These are phyloP conservation scores for Geosmithia putterillii DNA, from an alignment of 2,329 filamentous ascomycete genomes.

Conservation along the genomic window DNA sequence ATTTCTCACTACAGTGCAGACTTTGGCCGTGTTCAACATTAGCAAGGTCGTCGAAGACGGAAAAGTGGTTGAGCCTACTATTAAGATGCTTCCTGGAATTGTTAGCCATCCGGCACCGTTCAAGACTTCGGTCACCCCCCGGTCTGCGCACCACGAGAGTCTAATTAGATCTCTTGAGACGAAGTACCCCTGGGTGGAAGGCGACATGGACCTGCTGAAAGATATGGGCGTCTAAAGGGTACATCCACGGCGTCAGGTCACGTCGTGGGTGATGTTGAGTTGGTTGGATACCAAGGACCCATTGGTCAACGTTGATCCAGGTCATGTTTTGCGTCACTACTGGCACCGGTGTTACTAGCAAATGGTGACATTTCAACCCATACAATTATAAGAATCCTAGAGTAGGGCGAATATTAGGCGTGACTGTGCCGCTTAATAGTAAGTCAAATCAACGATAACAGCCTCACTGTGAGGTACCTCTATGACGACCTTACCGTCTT, in stretches of 20 bases:
- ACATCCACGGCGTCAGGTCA: too few relatives aligned
- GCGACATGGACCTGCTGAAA: constrained; percentile 1
- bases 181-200: constrained; percentile 5
- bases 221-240: too few relatives aligned
- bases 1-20: constrained; percentile 16
- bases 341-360: too few relatives aligned
- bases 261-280: too few relatives aligned
- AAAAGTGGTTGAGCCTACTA: constrained; percentile 1
- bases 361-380: too few relatives aligned
- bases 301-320: too few relatives aligned
- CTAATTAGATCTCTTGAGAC: constrained; percentile 5
- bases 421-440: too few relatives aligned
- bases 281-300: too few relatives aligned
- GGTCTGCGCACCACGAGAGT: constrained; percentile 4
- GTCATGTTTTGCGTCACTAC: too few relatives aligned
- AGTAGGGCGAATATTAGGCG: too few relatives aligned
- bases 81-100: constrained; percentile 3
- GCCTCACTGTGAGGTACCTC: constrained; percentile 2
- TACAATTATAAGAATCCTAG: too few relatives aligned
- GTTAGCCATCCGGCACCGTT: constrained; percentile 6
- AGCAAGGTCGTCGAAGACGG: constrained; percentile 20
- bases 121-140: constrained; percentile 3
- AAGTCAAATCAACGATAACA: neutral
- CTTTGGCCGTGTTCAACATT: constrained; percentile 27
- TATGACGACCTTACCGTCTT: constrained; percentile 7